A percentile compares a stretch with the other conserved stretches of the same genome.
phyloP scores from a whole-genome alignment of 2,329 filamentous ascomycete species.

The Fusarium hainanense region DNA sequence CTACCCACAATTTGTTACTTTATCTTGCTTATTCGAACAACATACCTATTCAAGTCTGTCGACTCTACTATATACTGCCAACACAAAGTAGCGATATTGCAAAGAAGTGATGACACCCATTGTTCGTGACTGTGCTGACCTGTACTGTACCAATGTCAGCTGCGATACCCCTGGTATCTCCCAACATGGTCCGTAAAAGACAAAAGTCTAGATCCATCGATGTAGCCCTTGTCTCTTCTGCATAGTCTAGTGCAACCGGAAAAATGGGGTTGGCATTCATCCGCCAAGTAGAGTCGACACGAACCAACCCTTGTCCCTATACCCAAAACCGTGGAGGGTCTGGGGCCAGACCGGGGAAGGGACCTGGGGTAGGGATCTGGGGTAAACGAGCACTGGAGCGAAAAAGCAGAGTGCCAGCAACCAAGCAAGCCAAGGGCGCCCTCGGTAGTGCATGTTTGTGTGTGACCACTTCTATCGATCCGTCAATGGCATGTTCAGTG shows the following conservation, averaged over 20 bases:
- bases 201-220: conserved; percentile 10
- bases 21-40: conserved; percentile 11
- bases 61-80: neutral
- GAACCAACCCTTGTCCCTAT: conserved; percentile 7
- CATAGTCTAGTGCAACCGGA: conserved; percentile 37
- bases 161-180: neutral
- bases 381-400: conserved; percentile 18
- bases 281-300: conserved; percentile 32
- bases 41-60: neutral
- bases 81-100: neutral
- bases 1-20: neutral
- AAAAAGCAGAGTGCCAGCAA: neutral
- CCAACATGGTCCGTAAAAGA: neutral
- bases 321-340: conserved; percentile 38
- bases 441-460: neutral
- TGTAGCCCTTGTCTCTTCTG: conserved; percentile 8
- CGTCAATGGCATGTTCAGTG: neutral
- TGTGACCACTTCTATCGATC: neutral
- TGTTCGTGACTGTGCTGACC: neutral
- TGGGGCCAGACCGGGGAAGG: conserved; percentile 21
- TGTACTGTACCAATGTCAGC: neutral
- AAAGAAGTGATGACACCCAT: neutral
- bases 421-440: neutral
- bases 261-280: conserved; percentile 44
- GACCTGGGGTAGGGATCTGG: conserved; percentile 3